A percentile compares a stretch with the other conserved stretches of the same genome.
These are phyloP conservation scores for Massarina eburnea DNA, from an alignment of 2,329 filamentous ascomycete genomes.

Conservation along the genomic window DNA sequence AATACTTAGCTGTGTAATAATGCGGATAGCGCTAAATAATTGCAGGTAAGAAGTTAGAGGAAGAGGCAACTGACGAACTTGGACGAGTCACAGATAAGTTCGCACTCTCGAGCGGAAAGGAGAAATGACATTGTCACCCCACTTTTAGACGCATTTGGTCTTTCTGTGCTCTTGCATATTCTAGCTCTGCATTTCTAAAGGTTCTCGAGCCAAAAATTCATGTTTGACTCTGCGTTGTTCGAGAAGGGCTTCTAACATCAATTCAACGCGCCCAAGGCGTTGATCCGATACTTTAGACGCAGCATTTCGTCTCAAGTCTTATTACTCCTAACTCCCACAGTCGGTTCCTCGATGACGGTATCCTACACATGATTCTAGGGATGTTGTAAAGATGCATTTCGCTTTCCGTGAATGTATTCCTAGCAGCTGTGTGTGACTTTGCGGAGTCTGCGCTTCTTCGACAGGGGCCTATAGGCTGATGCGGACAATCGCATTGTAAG, in stretches of 20 bases:
- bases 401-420: constrained; percentile 18
- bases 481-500: neutral
- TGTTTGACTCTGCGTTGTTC: neutral
- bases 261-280: constrained; percentile 5
- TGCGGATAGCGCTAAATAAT: neutral
- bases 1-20: neutral
- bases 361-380: constrained; percentile 6
- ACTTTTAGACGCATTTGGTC: constrained; percentile 1
- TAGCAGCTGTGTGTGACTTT: constrained; percentile 20
- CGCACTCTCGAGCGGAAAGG: constrained; percentile 2
- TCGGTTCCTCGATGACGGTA: constrained; percentile 11
- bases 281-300: neutral
- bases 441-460: constrained; percentile 11
- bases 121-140: too few relatives aligned
- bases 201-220: neutral
- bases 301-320: neutral
- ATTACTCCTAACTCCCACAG: constrained; percentile 12
- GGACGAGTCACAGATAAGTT: constrained; percentile 1
- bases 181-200: neutral
- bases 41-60: constrained; percentile 4
- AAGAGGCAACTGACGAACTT: constrained; percentile 7
- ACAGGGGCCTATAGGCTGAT: neutral
- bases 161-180: constrained; percentile 1
- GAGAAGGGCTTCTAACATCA: constrained; percentile 3
- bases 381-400: constrained; percentile 7